Evolutionary conservation across 2,329 filamentous ascomycete genomes (phyloP).

Genomic region (Graphilbum sp.): DNA sequence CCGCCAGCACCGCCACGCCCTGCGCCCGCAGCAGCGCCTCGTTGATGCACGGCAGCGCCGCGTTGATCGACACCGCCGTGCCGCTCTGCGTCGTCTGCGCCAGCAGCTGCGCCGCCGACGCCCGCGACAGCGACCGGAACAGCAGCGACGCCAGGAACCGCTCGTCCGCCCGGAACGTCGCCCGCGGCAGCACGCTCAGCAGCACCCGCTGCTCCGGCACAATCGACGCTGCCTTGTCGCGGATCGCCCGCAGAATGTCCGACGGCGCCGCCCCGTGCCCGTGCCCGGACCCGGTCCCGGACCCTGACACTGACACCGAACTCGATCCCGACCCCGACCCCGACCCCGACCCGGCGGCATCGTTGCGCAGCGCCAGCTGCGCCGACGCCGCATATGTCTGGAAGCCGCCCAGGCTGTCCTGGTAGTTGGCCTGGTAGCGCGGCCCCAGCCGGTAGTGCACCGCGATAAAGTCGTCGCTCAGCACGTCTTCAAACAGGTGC

Average conservation of each 20-base stretch:
- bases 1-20: conserved; percentile 68
- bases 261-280: conserved; percentile 80
- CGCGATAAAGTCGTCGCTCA: conserved; percentile 82
- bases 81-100: conserved; percentile 57
- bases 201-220: conserved; percentile 69
- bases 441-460: conserved; percentile 84
- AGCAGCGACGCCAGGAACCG: conserved; percentile 62
- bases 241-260: conserved; percentile 78
- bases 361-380: conserved; percentile 76
- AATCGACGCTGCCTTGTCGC: conserved; percentile 66
- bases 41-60: conserved; percentile 71
- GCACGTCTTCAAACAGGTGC: conserved; percentile 70
- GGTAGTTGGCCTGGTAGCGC: conserved; percentile 88
- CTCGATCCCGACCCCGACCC: no score
- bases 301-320: not conserved
- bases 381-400: conserved; percentile 93
- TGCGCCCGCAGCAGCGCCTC: conserved; percentile 71
- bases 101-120: conserved; percentile 50
- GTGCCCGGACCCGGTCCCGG: conserved; percentile 36
- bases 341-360: conserved; percentile 40
- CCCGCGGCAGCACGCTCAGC: conserved; percentile 66
- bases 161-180: conserved; percentile 68
- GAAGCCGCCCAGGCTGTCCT: conserved; percentile 88
- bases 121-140: conserved; percentile 58
- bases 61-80: conserved; percentile 72